Conservation (phyloP, 2,329 filamentous ascomycete species). For the Apiospora sp. region DNA sequence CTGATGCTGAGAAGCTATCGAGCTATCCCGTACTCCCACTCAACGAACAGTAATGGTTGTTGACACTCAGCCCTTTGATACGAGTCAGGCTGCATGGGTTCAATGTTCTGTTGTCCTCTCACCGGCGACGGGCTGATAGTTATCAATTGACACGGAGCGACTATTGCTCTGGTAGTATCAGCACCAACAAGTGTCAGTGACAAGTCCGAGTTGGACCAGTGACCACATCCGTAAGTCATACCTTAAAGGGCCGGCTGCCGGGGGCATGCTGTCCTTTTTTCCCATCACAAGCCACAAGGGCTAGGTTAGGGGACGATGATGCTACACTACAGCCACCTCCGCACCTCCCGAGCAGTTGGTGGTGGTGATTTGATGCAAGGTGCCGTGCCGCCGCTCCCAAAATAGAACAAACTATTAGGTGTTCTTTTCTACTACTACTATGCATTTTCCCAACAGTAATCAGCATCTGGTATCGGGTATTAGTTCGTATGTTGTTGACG, state of each 20-base stretch:
- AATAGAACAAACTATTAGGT: conserved; percentile 16
- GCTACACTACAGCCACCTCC: conserved; percentile 20
- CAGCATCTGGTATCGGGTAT: background rate
- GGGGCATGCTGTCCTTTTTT: conserved; percentile 1
- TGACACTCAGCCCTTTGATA: background rate
- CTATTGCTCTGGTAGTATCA: no score
- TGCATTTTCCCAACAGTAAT: background rate
- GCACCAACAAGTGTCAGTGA: background rate
- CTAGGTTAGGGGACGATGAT: conserved; percentile 8
- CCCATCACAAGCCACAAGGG: conserved; percentile 8
- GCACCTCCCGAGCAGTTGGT: conserved; percentile 1
- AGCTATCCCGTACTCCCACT: background rate
- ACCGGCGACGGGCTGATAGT: background rate
- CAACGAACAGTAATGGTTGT: conserved; percentile 13
- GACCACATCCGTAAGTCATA: background rate
- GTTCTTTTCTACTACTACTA: background rate
- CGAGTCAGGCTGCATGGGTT: background rate
- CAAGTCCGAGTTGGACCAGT: background rate
- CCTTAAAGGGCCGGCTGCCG: background rate
- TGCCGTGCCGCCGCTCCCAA: conserved; percentile 17
- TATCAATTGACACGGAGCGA: no score
- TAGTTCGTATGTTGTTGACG: background rate
- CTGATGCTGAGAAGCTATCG: conserved; percentile 5
- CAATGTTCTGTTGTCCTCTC: background rate
- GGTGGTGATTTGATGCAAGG: background rate